Conservation (phyloP, 2,329 filamentous ascomycete genomes). For the Thelonectria blattea region DNA sequence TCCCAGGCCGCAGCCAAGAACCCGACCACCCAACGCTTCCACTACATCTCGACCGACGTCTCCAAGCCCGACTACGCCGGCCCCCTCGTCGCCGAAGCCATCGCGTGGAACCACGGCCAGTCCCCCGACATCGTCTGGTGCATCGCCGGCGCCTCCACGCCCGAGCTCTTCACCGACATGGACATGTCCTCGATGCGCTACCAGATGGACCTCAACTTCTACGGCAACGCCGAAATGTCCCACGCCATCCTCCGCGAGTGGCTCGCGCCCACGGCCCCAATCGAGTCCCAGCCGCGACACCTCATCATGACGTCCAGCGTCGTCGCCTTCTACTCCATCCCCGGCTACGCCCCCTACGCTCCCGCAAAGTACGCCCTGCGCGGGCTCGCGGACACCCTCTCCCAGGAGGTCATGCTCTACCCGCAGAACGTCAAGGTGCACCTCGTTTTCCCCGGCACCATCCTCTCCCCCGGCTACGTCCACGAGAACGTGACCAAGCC, state of each 20-base stretch:
- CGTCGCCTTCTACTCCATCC: constrained; percentile 75
- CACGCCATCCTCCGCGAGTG: constrained; percentile 79
- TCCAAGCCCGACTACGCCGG: constrained; percentile 71
- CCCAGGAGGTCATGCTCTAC: constrained; percentile 86
- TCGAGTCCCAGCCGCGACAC: constrained; percentile 66
- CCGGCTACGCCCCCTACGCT: constrained; percentile 84
- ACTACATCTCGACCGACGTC: constrained; percentile 84
- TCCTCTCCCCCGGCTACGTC: constrained; percentile 76
- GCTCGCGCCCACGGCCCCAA: constrained; percentile 60
- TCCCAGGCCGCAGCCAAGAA: constrained; percentile 69
- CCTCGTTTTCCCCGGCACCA: constrained; percentile 83
- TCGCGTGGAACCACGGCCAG: constrained; percentile 75
- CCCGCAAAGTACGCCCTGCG: constrained; percentile 87
- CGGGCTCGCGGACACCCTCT: constrained; percentile 80
- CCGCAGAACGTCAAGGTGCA: constrained; percentile 83
- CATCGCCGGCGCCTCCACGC: constrained; percentile 76
- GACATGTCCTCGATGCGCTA: constrained; percentile 68
- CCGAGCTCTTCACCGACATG: constrained; percentile 79
- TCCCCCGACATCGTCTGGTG: constrained; percentile 91
- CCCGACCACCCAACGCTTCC: constrained; percentile 75
- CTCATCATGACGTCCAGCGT: constrained; percentile 87
- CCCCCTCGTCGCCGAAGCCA: constrained; percentile 73
- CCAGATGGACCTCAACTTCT: constrained; percentile 95
- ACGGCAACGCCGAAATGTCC: constrained; percentile 83
- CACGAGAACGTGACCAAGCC: constrained; percentile 82